phyloP scores from a whole-genome alignment of 495 filamentous ascomycete species.

The Hypoxylon rickii region DNA sequence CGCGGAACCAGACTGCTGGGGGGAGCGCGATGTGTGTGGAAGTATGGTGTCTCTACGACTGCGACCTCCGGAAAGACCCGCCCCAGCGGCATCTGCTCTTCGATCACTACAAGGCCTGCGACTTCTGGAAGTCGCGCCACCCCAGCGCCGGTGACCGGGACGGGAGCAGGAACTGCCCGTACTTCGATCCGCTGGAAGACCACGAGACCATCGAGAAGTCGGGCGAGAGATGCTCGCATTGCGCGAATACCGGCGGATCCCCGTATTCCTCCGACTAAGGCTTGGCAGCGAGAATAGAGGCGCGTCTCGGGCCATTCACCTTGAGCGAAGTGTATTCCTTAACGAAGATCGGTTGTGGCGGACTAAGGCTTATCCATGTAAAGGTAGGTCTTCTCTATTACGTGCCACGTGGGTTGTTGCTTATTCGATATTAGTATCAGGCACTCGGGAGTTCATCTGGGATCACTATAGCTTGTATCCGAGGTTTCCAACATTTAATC shows the following conservation, averaged over 20 bases:
- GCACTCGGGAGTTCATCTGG: too few species aligned
- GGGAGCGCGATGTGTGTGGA: constrained; percentile 18
- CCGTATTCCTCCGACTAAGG: constrained; percentile 10
- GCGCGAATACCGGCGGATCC: constrained; percentile 18
- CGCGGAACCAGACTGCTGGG: background rate
- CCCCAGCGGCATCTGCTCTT: constrained; percentile 15
- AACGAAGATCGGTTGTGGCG: too few species aligned
- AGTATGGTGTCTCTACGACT: constrained; percentile 17
- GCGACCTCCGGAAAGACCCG: constrained; percentile 4
- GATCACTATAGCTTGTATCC: too few species aligned
- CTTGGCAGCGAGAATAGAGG: background rate
- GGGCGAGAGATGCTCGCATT: constrained; percentile 13
- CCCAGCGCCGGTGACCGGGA: background rate
- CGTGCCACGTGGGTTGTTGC: too few species aligned
- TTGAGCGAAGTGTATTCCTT: background rate
- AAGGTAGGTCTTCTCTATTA: too few species aligned
- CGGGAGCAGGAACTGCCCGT: constrained; percentile 5
- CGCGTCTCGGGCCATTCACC: background rate
- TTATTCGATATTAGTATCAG: too few species aligned
- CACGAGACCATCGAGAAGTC: constrained; percentile 7
- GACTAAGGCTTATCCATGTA: too few species aligned
- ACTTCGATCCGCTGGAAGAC: background rate
- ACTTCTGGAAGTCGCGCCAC: constrained; percentile 5
- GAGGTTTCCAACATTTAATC: too few species aligned
- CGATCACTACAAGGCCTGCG: constrained; percentile 7